Percentiles rank a stretch among this genome's conserved stretches.
phyloP scores from a whole-genome alignment of 2,329 filamentous ascomycete species.

The Scortechinia acanthostroma region DNA sequence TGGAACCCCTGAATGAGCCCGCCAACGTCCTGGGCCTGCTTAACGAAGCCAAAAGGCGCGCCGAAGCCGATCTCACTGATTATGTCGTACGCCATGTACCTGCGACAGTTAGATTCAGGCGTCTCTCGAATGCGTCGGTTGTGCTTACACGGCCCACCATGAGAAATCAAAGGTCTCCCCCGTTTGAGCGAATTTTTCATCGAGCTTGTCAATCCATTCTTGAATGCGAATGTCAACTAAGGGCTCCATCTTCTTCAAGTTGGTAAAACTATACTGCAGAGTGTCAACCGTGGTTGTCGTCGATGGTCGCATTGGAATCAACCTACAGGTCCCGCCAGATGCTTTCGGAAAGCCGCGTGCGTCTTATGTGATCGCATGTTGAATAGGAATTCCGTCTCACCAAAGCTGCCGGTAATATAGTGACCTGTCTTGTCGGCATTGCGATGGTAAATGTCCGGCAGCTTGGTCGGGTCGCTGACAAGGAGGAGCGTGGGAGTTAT shows the following conservation, averaged over 20 bases:
- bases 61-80: slow-evolving; percentile 48
- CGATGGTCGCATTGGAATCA: not conserved
- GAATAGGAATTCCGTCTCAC: slow-evolving; percentile 44
- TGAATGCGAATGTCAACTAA: slow-evolving; percentile 39
- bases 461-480: slow-evolving; percentile 40
- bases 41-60: slow-evolving; percentile 44
- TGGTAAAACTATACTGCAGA: slow-evolving; percentile 39
- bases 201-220: slow-evolving; percentile 39
- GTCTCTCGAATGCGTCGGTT: not conserved
- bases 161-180: slow-evolving; percentile 41
- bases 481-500: slow-evolving; percentile 43
- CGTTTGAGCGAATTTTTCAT: slow-evolving; percentile 31
- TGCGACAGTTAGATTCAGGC: slow-evolving; percentile 7
- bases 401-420: slow-evolving; percentile 50
- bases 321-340: slow-evolving; percentile 36
- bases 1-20: slow-evolving; percentile 46
- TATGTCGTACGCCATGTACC: slow-evolving; percentile 47
- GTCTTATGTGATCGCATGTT: slow-evolving; percentile 43
- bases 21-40: slow-evolving; percentile 38
- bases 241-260: slow-evolving; percentile 50
- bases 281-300: not conserved
- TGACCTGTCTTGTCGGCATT: slow-evolving; percentile 47
- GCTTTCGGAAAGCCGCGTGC: slow-evolving; percentile 43
- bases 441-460: slow-evolving; percentile 46
- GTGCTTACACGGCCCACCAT: slow-evolving; percentile 41